These are phyloP conservation scores for Rhizopogon sp. DNA, from an alignment of 768 basidiomycete genomes.

Conservation along the genomic window DNA sequence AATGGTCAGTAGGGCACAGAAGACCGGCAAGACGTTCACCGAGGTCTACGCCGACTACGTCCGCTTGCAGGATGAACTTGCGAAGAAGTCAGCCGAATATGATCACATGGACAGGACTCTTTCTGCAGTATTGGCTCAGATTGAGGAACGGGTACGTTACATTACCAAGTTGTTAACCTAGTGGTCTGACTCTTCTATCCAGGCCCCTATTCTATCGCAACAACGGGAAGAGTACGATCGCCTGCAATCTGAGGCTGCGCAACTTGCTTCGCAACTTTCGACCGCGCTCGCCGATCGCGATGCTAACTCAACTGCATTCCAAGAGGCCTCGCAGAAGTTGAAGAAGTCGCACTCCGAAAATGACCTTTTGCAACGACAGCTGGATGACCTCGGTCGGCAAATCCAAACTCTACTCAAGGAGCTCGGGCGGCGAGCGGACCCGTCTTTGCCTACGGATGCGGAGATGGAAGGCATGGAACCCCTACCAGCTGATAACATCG, in stretches of 20 bases:
- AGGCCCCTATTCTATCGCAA: slow-evolving; percentile 90
- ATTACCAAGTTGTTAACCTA: not conserved
- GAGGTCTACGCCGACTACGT: slow-evolving; percentile 92
- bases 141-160: slow-evolving; percentile 74
- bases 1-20: slow-evolving; percentile 77
- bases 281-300: slow-evolving; percentile 76
- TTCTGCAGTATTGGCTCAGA: slow-evolving; percentile 76
- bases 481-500: slow-evolving; percentile 51
- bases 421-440: slow-evolving; percentile 77
- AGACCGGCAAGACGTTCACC: slow-evolving; percentile 84
- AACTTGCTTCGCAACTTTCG: slow-evolving; percentile 77
- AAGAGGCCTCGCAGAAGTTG: slow-evolving; percentile 61
- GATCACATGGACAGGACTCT: slow-evolving; percentile 81
- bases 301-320: slow-evolving; percentile 44
- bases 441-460: slow-evolving; percentile 70
- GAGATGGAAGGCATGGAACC: slow-evolving; percentile 45
- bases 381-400: slow-evolving; percentile 81
- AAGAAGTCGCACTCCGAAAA: slow-evolving; percentile 55
- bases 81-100: slow-evolving; percentile 75
- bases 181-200: slow-evolving; percentile 2
- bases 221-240: slow-evolving; percentile 89
- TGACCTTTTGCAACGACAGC: slow-evolving; percentile 66
- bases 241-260: slow-evolving; percentile 70
- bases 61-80: slow-evolving; percentile 76
- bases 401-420: slow-evolving; percentile 76